Conservation (phyloP, 2,329 filamentous ascomycete genomes). For the Hypoxylon sp. region DNA sequence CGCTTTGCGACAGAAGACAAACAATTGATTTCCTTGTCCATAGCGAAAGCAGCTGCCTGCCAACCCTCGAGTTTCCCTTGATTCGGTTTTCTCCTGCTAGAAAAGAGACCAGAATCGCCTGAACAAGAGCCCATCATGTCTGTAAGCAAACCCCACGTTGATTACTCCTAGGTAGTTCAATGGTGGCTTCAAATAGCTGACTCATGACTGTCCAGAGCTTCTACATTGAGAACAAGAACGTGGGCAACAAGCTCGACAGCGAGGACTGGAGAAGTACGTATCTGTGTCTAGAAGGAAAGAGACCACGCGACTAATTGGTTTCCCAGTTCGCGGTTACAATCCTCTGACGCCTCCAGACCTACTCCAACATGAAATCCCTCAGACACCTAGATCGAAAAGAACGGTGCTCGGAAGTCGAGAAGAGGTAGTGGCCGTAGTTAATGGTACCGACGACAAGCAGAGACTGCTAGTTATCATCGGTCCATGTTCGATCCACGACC, state of each 20-base stretch:
- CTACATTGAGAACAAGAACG: slow-evolving; percentile 83
- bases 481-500: slow-evolving; percentile 98
- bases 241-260: slow-evolving; percentile 79
- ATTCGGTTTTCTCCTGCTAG: slow-evolving; percentile 2
- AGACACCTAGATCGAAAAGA: slow-evolving; percentile 69
- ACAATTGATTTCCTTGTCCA: slow-evolving; percentile 13
- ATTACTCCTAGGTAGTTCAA: slow-evolving; percentile 1
- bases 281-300: neutral
- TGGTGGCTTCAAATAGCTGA: slow-evolving; percentile 21
- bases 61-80: slow-evolving; percentile 4
- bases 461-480: slow-evolving; percentile 84
- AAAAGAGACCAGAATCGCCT: slow-evolving; percentile 3
- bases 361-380: slow-evolving; percentile 91
- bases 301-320: slow-evolving; percentile 25
- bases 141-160: slow-evolving; percentile 42
- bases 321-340: slow-evolving; percentile 86
- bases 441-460: slow-evolving; percentile 73
- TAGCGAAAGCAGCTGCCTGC: slow-evolving; percentile 30
- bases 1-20: slow-evolving; percentile 30
- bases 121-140: slow-evolving; percentile 47
- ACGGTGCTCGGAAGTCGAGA: slow-evolving; percentile 75
- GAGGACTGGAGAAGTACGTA: slow-evolving; percentile 87
- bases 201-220: slow-evolving; percentile 67
- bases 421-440: slow-evolving; percentile 78
- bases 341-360: slow-evolving; percentile 93